Base-by-base conservation (phyloP, 148 eudicot species). In the Chenopodium suecicum region DNA sequence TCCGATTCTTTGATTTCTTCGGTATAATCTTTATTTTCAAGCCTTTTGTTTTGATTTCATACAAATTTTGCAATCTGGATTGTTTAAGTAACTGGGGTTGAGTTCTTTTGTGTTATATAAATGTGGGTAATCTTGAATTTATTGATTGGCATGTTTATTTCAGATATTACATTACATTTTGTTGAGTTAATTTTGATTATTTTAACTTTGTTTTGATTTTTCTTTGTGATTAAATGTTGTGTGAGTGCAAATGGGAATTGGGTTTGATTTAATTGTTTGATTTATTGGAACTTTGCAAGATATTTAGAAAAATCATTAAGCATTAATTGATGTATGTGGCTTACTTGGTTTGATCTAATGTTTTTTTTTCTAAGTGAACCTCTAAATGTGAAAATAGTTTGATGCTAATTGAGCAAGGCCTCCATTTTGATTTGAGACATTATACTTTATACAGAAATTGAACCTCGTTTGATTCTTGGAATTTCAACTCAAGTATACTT, bases 1-100 rank as follows among this genome's bases (percentile, higher is more conserved):
- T 78, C 94, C 16, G 79, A 88, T 79, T 86, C 93, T 37, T 74
- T 88, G 11, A 74, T 76, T 65, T 68, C 90, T 46, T 74, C 80
- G 78, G 86, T 82, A 72, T 75, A 68, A 22, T 64, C 2, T 41
- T 47, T 37, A 37, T 37, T 5, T 1, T 37, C 5, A 37, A 34
- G 37, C 37, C 44, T 37, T 37, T 37, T 37, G 8, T 37, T 37
- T 41, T 41, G 56, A 31, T 79, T 77, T 25, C 20, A 64, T 22
- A 72, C 19, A 70, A 54, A 2, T 3, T 46, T 77, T 76, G 66
- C 0, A 1, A 13, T 73, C 72, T 54, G 32, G 73, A 34, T 74
- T 44, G n/a, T 44, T 17, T 34, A 31, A n/a, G 41, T 31, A 77
- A 32, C 27, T 56, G 58, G 74, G 74, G 60, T 77, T 23, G 31